phyloP scores from a whole-genome alignment of 78 protist genomes.

The Bigelowiella natans region DNA sequence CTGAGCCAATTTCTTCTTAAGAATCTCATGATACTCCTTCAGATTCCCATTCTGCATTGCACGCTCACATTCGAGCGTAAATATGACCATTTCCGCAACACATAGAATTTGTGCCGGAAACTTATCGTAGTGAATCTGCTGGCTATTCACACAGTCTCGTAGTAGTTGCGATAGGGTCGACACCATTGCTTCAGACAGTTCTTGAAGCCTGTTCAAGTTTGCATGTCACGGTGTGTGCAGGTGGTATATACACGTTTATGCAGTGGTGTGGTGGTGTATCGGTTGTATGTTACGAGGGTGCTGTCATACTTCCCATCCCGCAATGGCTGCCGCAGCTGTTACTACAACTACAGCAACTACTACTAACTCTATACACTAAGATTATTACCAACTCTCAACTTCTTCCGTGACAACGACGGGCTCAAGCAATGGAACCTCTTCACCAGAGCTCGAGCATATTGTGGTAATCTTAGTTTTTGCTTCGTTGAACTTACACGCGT shows the following conservation, averaged over 20 bases:
- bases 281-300: no score
- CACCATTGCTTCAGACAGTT: neutral
- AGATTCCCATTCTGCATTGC: neutral
- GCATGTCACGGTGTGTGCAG: neutral
- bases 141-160: neutral
- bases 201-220: neutral
- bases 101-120: slow-evolving; percentile 30
- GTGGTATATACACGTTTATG: neutral
- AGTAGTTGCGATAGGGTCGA: slow-evolving; percentile 22
- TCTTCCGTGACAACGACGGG: slow-evolving; percentile 38
- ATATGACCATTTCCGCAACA: slow-evolving; percentile 41
- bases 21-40: neutral
- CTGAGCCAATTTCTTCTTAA: neutral
- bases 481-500: no score
- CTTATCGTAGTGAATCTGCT: neutral
- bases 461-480: neutral
- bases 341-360: no score
- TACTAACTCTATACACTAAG: slow-evolving; percentile 14
- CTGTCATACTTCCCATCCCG: no score
- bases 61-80: neutral
- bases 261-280: neutral
- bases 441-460: slow-evolving; percentile 42
- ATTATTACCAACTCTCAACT: slow-evolving; percentile 59
- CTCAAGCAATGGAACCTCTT: slow-evolving; percentile 38
- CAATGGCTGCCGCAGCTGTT: no score